A percentile compares a stretch with the other conserved stretches of the same genome.
Evolutionary conservation across 208 protist genomes (phyloP).

Genomic region (Trypanosoma avium): DNA sequence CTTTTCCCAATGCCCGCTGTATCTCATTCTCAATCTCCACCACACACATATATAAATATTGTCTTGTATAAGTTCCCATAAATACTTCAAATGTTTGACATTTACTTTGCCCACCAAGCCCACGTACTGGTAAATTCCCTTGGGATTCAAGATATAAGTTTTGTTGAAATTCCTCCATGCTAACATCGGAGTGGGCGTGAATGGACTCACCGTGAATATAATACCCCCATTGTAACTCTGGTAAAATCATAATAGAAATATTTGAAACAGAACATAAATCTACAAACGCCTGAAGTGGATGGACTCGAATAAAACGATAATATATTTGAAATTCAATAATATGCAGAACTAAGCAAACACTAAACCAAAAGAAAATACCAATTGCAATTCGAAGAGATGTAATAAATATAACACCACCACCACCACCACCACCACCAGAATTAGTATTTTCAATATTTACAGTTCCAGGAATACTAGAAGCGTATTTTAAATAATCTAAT

Average conservation of each 20-base stretch:
- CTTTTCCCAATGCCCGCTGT: conserved; percentile 33
- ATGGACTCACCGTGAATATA: conserved; percentile 93
- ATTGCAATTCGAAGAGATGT: conserved; percentile 68
- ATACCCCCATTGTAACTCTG: conserved; percentile 81
- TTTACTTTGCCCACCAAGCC: conserved; percentile 72
- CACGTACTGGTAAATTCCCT: conserved; percentile 80
- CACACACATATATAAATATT: conserved; percentile 85
- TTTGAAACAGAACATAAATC: conserved; percentile 92
- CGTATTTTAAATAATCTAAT: conserved; percentile 48
- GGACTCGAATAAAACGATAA: conserved; percentile 81
- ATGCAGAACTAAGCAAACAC: conserved; percentile 62
- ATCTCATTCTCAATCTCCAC: conserved; percentile 58
- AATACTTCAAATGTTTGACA: conserved; percentile 87
- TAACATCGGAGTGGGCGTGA: conserved; percentile 83
- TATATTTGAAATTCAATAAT: conserved; percentile 77
- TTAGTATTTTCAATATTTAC: too few species aligned
- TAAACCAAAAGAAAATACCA: conserved; percentile 76
- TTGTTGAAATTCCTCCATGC: conserved; percentile 88
- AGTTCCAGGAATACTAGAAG: conserved; percentile 41
- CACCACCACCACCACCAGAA: too few species aligned
- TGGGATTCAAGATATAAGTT: conserved; percentile 78
- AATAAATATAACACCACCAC: conserved; percentile 33
- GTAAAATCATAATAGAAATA: conserved; percentile 85
- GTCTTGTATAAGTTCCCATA: conserved; percentile 61
- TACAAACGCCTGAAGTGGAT: conserved; percentile 85